These are phyloP conservation scores for Rheum nobile DNA, from an alignment of 148 eudicot genomes.

Conservation along the genomic window DNA sequence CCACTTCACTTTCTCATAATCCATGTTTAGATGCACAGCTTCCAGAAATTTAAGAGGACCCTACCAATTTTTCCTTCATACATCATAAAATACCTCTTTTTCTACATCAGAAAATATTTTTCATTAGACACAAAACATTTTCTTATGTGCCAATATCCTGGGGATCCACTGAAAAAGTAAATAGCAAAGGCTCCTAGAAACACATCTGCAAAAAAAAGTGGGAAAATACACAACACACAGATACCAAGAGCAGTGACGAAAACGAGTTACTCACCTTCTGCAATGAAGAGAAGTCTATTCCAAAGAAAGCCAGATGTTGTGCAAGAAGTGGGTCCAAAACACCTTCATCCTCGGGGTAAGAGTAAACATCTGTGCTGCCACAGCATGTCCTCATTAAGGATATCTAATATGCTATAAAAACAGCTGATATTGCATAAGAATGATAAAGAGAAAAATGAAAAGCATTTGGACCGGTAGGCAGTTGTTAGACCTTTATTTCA, in stretches of 20 bases:
- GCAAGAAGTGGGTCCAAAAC: slow-evolving; percentile 78
- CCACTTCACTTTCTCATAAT: neutral
- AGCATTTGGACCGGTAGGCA: neutral
- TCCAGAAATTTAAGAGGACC: neutral
- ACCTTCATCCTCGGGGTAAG: slow-evolving; percentile 93
- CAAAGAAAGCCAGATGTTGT: slow-evolving; percentile 88
- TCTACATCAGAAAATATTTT: neutral
- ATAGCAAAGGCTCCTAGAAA: neutral
- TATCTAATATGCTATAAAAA: slow-evolving; percentile 12
- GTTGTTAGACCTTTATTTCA: neutral
- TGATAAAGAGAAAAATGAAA: neutral
- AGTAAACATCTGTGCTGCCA: slow-evolving; percentile 91
- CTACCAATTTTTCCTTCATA: neutral
- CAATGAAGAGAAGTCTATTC: slow-evolving; percentile 91
- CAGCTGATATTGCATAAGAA: neutral
- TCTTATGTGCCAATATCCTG: neutral
- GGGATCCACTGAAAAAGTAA: neutral
- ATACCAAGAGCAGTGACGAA: neutral
- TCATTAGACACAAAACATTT: no score
- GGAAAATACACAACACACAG: neutral
- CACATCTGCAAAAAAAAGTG: no score
- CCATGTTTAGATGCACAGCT: neutral
- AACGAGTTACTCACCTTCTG: slow-evolving; percentile 53
- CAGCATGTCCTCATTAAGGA: slow-evolving; percentile 26
- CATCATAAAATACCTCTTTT: neutral